These are phyloP conservation scores for Xylariaceae sp. DNA, from an alignment of 2,329 filamentous ascomycete species.

Conservation along the genomic window DNA sequence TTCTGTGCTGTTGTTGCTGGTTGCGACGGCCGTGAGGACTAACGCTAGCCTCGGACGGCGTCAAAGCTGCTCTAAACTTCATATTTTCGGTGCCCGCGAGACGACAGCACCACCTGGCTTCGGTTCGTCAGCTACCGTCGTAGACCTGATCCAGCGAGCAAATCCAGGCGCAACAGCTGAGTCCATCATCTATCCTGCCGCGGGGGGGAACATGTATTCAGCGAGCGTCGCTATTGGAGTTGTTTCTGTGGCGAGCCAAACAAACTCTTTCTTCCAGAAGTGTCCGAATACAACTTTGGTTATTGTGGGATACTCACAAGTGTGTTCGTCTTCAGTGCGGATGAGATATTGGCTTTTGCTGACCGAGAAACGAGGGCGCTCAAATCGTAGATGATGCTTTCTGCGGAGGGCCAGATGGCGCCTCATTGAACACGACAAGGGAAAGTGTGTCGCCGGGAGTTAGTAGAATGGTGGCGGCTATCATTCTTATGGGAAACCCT, in stretches of 20 bases:
- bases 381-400: slow-evolving; percentile 67
- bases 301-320: slow-evolving; percentile 67
- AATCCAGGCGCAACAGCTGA: slow-evolving; percentile 49
- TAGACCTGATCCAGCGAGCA: slow-evolving; percentile 48
- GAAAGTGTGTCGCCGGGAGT: slow-evolving; percentile 51
- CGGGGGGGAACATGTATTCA: slow-evolving; percentile 59
- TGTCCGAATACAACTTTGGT: slow-evolving; percentile 63
- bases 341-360: neutral
- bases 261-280: slow-evolving; percentile 55
- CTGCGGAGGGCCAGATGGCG: slow-evolving; percentile 62
- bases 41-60: slow-evolving; percentile 2
- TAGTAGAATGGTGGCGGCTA: slow-evolving; percentile 58
- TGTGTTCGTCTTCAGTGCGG: slow-evolving; percentile 33
- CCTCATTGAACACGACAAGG: slow-evolving; percentile 51
- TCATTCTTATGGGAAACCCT: slow-evolving; percentile 66
- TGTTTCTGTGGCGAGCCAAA: slow-evolving; percentile 53
- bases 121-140: slow-evolving; percentile 50
- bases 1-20: neutral
- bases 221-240: slow-evolving; percentile 59
- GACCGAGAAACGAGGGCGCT: slow-evolving; percentile 53
- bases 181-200: slow-evolving; percentile 59
- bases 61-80: slow-evolving; percentile 48
- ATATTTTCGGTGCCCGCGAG: slow-evolving; percentile 57
- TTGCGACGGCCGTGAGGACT: neutral
- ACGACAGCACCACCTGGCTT: slow-evolving; percentile 54